These are phyloP conservation scores for Phytophthora palmivora DNA, from an alignment of 352 stramenopile genomes.

Conservation along the genomic window DNA sequence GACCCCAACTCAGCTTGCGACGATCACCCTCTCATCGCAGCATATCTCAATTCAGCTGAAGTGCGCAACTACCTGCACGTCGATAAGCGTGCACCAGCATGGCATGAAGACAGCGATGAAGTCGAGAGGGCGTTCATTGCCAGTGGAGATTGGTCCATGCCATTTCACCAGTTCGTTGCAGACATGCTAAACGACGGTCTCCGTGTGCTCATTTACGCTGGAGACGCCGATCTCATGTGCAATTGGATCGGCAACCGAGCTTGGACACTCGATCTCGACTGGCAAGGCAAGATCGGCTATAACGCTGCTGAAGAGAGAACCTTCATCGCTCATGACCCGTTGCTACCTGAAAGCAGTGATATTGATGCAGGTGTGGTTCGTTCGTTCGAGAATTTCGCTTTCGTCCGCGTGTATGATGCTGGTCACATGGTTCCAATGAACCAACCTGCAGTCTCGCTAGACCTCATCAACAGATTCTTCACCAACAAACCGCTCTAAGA, in stretches of 20 bases:
- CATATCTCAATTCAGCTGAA: constrained; percentile 65
- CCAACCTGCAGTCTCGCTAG: too few species aligned
- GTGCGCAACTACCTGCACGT: constrained; percentile 84
- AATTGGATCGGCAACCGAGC: constrained; percentile 96
- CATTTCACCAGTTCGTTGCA: constrained; percentile 85
- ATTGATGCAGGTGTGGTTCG: too few species aligned
- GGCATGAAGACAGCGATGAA: constrained; percentile 40
- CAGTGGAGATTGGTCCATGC: constrained; percentile 95
- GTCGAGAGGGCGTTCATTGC: constrained; percentile 73
- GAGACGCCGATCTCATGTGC: constrained; percentile 97
- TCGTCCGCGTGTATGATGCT: constrained; percentile 92
- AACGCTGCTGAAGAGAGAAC: constrained; percentile 53
- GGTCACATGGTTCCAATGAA: constrained; percentile 95
- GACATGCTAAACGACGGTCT: constrained; percentile 84
- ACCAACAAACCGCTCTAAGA: constrained; percentile 29
- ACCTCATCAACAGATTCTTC: constrained; percentile 93
- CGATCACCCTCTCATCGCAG: constrained; percentile 50
- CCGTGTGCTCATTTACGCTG: too few species aligned
- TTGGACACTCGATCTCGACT: constrained; percentile 93
- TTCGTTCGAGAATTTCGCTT: constrained; percentile 61
- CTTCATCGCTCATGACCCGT: constrained; percentile 29
- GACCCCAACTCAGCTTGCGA: constrained; percentile 46
- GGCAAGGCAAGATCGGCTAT: constrained; percentile 90
- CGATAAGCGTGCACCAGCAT: constrained; percentile 94
- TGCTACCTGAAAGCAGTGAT: constrained; percentile 8